A percentile compares a stretch with the other conserved stretches of the same genome.
phyloP scores from a whole-genome alignment of 1,284 basidiomycete species.

The Sphagnurus paluster region DNA sequence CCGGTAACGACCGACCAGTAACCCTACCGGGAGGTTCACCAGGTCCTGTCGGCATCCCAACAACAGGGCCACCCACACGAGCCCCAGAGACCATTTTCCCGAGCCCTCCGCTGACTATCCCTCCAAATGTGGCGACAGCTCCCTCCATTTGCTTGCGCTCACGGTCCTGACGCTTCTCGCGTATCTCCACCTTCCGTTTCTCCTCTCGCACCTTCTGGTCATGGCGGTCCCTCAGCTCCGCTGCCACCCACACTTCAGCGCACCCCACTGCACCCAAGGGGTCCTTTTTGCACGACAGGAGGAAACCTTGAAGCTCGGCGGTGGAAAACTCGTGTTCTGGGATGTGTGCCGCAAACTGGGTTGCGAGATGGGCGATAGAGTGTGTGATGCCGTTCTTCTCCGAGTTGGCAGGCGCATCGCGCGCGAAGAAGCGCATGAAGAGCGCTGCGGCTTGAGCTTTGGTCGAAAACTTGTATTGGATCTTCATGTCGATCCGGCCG shows the following conservation, averaged over 20 bases:
- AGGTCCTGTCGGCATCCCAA: background rate
- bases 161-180: constrained; percentile 28
- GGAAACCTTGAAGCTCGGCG: constrained; percentile 59
- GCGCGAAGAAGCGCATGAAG: constrained; percentile 54
- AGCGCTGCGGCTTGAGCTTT: constrained; percentile 45
- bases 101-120: constrained; percentile 11
- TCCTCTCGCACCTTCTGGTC: constrained; percentile 30
- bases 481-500: constrained; percentile 52
- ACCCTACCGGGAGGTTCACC: background rate
- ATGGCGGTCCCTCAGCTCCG: constrained; percentile 33
- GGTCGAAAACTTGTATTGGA: constrained; percentile 50
- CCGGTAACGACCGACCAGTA: background rate
- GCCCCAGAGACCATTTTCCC: constrained; percentile 4
- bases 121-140: constrained; percentile 20
- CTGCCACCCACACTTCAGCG: constrained; percentile 40
- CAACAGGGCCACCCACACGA: constrained; percentile 2
- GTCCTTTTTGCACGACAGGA: constrained; percentile 49
- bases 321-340: constrained; percentile 53
- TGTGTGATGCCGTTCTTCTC: constrained; percentile 12
- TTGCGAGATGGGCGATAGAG: constrained; percentile 32
- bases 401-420: constrained; percentile 6
- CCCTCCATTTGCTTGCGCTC: constrained; percentile 23
- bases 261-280: constrained; percentile 42
- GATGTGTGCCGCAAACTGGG: constrained; percentile 41
- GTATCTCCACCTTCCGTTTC: constrained; percentile 25